phyloP scores from a whole-genome alignment of 768 basidiomycete genomes.

The Mycena pura region DNA sequence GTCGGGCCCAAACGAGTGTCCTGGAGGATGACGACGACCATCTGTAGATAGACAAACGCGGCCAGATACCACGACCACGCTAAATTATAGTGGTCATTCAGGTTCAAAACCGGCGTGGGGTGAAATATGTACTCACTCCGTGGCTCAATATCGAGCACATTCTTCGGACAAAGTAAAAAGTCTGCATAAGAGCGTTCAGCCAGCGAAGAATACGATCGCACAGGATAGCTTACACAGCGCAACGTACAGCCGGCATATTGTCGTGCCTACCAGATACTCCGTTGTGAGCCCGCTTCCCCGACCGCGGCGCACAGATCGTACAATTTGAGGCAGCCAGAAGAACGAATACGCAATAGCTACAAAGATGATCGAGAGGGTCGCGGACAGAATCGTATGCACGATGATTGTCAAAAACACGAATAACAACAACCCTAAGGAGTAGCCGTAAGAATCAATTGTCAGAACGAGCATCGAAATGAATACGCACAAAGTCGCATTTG shows the following conservation, averaged over 20 bases:
- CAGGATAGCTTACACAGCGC: slow-evolving; percentile 68
- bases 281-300: slow-evolving; percentile 70
- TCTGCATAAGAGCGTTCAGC: slow-evolving; percentile 53
- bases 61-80: slow-evolving; percentile 73
- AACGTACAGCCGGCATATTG: slow-evolving; percentile 70
- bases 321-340: slow-evolving; percentile 89
- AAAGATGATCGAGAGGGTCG: slow-evolving; percentile 68
- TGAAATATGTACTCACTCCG: slow-evolving; percentile 55
- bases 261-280: slow-evolving; percentile 81
- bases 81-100: slow-evolving; percentile 32
- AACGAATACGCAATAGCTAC: slow-evolving; percentile 74
- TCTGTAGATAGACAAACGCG: slow-evolving; percentile 67
- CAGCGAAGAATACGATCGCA: neutral
- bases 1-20: slow-evolving; percentile 72
- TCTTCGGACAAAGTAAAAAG: slow-evolving; percentile 82
- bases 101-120: neutral
- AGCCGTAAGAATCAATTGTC: neutral
- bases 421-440: slow-evolving; percentile 64
- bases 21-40: slow-evolving; percentile 69
- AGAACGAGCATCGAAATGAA: neutral
- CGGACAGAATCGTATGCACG: slow-evolving; percentile 75
- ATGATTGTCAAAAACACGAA: slow-evolving; percentile 75
- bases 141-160: slow-evolving; percentile 83
- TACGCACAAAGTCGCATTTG: slow-evolving; percentile 74
- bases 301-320: slow-evolving; percentile 74